These are phyloP conservation scores for Uromyces viciae-fabae DNA, from an alignment of 1,284 basidiomycete species.

Conservation along the genomic window DNA sequence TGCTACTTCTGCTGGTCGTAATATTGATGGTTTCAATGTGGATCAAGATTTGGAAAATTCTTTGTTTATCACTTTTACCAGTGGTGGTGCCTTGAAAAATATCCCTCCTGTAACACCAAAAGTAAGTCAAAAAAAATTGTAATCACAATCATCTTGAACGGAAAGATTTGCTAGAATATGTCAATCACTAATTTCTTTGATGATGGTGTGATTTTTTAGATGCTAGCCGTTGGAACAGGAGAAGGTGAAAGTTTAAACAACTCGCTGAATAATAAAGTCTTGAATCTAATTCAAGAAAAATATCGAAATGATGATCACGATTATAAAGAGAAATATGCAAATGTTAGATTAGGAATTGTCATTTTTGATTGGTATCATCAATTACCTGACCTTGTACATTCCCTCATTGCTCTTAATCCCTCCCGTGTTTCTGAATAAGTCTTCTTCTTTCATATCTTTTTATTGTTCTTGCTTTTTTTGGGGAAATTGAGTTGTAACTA, in stretches of 20 bases:
- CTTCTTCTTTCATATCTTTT: background rate
- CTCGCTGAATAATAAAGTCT: slow-evolving; percentile 10
- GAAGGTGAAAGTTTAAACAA: background rate
- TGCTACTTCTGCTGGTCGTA: slow-evolving; percentile 14
- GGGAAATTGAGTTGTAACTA: too few relatives aligned
- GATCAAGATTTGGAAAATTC: too few relatives aligned
- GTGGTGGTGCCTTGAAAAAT: slow-evolving; percentile 45
- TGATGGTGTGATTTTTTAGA: slow-evolving; percentile 6
- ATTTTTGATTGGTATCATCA: slow-evolving; percentile 37
- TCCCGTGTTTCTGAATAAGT: background rate
- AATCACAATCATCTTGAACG: background rate
- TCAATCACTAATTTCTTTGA: background rate
- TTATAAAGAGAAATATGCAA: background rate
- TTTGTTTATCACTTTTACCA: slow-evolving; percentile 50
- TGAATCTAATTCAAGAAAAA: background rate
- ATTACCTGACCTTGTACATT: slow-evolving; percentile 3
- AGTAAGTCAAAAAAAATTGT: background rate
- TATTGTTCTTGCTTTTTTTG: background rate
- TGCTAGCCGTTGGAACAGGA: slow-evolving; percentile 22
- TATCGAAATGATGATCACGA: background rate
- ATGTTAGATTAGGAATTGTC: slow-evolving; percentile 18
- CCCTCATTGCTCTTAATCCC: slow-evolving; percentile 12
- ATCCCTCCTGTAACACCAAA: slow-evolving; percentile 27
- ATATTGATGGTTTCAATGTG: too few relatives aligned
- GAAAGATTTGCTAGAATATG: too few relatives aligned